phyloP scores from a whole-genome alignment of 2,329 filamentous ascomycete species.

The Aspergillus spinulosporus region DNA sequence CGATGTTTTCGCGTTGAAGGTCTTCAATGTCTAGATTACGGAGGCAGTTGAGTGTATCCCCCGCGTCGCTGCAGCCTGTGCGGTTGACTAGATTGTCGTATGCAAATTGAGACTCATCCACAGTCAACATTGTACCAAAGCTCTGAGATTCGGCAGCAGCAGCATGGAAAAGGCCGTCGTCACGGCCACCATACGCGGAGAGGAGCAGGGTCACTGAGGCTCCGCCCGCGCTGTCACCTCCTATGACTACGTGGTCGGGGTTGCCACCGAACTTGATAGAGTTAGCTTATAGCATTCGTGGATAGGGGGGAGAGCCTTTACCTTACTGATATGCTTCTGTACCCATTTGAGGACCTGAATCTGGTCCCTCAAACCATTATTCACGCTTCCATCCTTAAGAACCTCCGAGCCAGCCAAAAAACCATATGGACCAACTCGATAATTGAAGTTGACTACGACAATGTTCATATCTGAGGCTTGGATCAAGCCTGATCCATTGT shows the following conservation, averaged over 20 bases:
- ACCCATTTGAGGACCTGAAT: conserved; percentile 70
- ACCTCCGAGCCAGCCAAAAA: conserved; percentile 66
- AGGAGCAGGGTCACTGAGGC: conserved; percentile 65
- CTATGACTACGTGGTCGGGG: conserved; percentile 66
- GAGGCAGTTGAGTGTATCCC: conserved; percentile 52
- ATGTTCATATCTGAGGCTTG: conserved; percentile 60
- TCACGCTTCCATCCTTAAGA: conserved; percentile 53
- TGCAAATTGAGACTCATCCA: conserved; percentile 51
- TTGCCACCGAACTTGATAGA: conserved; percentile 64
- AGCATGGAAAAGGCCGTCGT: conserved; percentile 54
- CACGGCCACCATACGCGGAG: conserved; percentile 52
- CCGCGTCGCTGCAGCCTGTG: conserved; percentile 46
- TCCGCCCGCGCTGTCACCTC: conserved; percentile 68
- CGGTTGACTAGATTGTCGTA: conserved; percentile 54
- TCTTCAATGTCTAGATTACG: conserved; percentile 45
- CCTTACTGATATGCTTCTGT: conserved; percentile 59
- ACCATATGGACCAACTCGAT: conserved; percentile 72
- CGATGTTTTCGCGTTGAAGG: conserved; percentile 50
- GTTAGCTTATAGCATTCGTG: neutral
- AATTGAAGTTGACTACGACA: conserved; percentile 72
- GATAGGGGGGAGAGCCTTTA: conserved; percentile 21
- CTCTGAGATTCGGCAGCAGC: conserved; percentile 57
- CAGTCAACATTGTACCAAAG: conserved; percentile 51
- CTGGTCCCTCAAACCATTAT: conserved; percentile 71
- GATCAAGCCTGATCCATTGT: conserved; percentile 63